Base-by-base conservation (phyloP, 371 early-diverging fungal genomes). In the Capniomyces stellatus region DNA sequence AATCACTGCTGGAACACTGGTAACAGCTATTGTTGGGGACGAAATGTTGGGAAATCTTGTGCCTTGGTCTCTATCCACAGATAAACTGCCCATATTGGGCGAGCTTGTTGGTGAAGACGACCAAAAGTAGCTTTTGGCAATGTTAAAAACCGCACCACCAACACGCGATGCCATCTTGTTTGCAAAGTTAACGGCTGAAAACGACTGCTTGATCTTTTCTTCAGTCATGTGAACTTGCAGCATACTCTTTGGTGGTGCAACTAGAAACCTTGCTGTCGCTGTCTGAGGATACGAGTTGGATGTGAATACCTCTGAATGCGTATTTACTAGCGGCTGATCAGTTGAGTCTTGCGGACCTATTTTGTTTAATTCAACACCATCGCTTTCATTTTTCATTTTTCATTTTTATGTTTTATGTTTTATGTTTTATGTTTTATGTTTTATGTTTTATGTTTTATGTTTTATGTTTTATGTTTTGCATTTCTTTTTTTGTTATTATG, bases 91-190 rank as follows among this genome's bases (percentile, higher is more conserved):
- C 31, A 18, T 22, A 19, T 23, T 21, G 10, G 46, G 2, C 19
- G 58, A 40, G 1, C 51, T 44, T 27, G 47, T 51, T 22, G 44
- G 35, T 12, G 43, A 42, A 13, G 55, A 48, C 12, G 65, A 56
- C 57, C 57, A 66, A 2, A 66, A 53, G 30, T 66, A 66, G 27
- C 64, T 63, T 40, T 54, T 52, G 21, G 66, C 66, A 27, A 66
- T 62, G 46, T 31, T 58, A 18, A 64, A 49, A 30, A 66, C 66
- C 0, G 64, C 66, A 10, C 66, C 66, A 0, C 65, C 65, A 49
- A 66, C 66, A 21, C 30, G 42, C 1, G 67, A 61, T 2, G 66
- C 66, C 46, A 66, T 39, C n/a, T 52, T 51, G 2, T 66, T 66
- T 2, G 66, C 66, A 27, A 66, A 58, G 12, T 58, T 61, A 0